Percentiles rank a stretch among this genome's conserved stretches.
phyloP scores from a whole-genome alignment of 2,329 filamentous ascomycete species.

The Gliomastix tumulicola region DNA sequence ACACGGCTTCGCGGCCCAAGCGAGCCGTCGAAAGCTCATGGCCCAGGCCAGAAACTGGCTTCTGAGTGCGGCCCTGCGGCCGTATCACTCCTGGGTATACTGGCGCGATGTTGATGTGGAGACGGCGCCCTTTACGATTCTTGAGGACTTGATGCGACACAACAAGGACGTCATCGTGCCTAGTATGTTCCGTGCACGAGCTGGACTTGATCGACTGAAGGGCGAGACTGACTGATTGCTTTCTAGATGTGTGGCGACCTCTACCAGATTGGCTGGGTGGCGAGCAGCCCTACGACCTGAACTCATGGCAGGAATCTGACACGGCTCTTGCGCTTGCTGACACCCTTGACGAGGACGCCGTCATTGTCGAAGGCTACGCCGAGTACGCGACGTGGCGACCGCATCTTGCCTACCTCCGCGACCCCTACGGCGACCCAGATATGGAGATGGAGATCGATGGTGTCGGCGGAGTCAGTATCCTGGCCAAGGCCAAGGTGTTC shows the following conservation, averaged over 20 bases:
- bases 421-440: slow-evolving; percentile 94
- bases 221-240: slow-evolving; percentile 18
- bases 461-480: slow-evolving; percentile 92
- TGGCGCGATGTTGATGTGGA: slow-evolving; percentile 99
- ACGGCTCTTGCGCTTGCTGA: slow-evolving; percentile 90
- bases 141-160: slow-evolving; percentile 97
- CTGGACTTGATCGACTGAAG: background rate
- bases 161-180: slow-evolving; percentile 99
- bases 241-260: slow-evolving; percentile 92
- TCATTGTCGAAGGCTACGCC: slow-evolving; percentile 97
- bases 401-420: slow-evolving; percentile 90
- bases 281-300: slow-evolving; percentile 96
- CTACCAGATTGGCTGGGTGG: slow-evolving; percentile 97
- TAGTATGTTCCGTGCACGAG: slow-evolving; percentile 58
- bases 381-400: slow-evolving; percentile 98
- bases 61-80: slow-evolving; percentile 82
- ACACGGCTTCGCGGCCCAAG: slow-evolving; percentile 95
- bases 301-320: slow-evolving; percentile 99
- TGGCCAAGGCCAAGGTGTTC: slow-evolving; percentile 95
- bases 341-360: slow-evolving; percentile 92
- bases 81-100: slow-evolving; percentile 98
- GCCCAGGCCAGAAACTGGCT: slow-evolving; percentile 97
- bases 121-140: slow-evolving; percentile 90
- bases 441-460: slow-evolving; percentile 99
- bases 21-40: slow-evolving; percentile 91